A percentile compares a stretch with the other conserved stretches of the same genome.
phyloP scores from a whole-genome alignment of 768 basidiomycete genomes.

The Phlebiopsis gigantea region DNA sequence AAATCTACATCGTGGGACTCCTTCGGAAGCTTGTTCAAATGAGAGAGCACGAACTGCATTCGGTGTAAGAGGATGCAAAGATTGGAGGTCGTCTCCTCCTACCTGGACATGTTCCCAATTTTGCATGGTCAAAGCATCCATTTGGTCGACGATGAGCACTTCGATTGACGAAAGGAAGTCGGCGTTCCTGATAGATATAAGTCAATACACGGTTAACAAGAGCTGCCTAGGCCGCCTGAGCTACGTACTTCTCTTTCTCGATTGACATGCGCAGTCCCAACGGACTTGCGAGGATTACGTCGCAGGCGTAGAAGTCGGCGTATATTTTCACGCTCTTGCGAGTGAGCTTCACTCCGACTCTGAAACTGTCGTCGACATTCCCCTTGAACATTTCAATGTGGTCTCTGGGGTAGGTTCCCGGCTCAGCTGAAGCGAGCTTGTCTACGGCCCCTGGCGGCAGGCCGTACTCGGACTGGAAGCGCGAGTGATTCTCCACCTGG shows the following conservation, averaged over 20 bases:
- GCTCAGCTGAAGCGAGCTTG: slow-evolving; percentile 68
- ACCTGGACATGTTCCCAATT: slow-evolving; percentile 99
- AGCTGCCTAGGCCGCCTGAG: neutral
- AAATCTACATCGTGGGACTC: slow-evolving; percentile 94
- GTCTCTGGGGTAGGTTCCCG: slow-evolving; percentile 77
- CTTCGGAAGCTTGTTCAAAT: slow-evolving; percentile 86
- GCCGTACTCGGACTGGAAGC: slow-evolving; percentile 80
- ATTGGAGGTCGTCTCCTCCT: slow-evolving; percentile 14
- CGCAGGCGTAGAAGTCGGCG: slow-evolving; percentile 84
- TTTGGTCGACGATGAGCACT: slow-evolving; percentile 83
- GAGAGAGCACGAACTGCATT: slow-evolving; percentile 72
- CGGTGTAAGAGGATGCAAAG: neutral
- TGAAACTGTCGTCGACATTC: slow-evolving; percentile 95
- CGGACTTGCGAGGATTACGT: slow-evolving; percentile 91
- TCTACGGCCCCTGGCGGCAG: slow-evolving; percentile 67
- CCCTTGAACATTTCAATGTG: slow-evolving; percentile 93
- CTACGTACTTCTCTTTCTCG: slow-evolving; percentile 85
- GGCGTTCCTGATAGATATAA: slow-evolving; percentile 49
- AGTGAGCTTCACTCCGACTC: slow-evolving; percentile 89
- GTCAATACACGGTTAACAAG: neutral
- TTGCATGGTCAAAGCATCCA: slow-evolving; percentile 94
- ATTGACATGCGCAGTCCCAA: slow-evolving; percentile 86
- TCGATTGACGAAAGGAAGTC: slow-evolving; percentile 96
- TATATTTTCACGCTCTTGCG: slow-evolving; percentile 90
- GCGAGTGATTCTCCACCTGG: slow-evolving; percentile 84